Conservation (phyloP, 345 rosid genomes). For the Populus nigra region DNA sequence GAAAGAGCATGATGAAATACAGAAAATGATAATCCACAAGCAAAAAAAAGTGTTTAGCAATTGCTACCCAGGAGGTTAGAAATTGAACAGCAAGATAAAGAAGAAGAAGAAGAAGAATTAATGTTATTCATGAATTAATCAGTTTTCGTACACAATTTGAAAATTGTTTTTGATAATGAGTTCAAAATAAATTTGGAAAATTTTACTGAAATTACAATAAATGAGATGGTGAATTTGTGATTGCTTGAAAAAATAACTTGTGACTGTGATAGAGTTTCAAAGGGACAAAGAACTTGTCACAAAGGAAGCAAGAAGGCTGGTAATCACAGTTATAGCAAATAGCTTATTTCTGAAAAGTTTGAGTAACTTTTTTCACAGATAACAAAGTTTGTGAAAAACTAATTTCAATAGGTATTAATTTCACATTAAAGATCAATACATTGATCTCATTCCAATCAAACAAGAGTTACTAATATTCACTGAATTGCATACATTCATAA, state of each 20-base stretch:
- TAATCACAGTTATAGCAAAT: not conserved
- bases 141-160: too few relatives aligned
- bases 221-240: not conserved
- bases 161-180: too few relatives aligned
- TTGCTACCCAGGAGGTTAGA: too few relatives aligned
- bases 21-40: too few relatives aligned
- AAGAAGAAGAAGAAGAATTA: too few relatives aligned
- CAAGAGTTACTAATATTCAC: not conserved
- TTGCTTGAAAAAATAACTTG: slow-evolving; percentile 1
- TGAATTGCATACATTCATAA: not conserved
- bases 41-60: too few relatives aligned
- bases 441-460: not conserved
- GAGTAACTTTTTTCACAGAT: not conserved
- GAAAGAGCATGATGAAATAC: too few relatives aligned
- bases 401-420: not conserved
- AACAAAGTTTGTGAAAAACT: not conserved
- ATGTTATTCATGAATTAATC: too few relatives aligned
- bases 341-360: too few relatives aligned
- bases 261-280: not conserved
- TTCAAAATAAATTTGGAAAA: too few relatives aligned
- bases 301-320: not conserved
- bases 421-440: not conserved
- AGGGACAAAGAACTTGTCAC: not conserved
- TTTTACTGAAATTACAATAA: too few relatives aligned
- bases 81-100: too few relatives aligned